Evolutionary conservation across 495 filamentous ascomycete species (phyloP).

Genomic region (Tuber borchii): DNA sequence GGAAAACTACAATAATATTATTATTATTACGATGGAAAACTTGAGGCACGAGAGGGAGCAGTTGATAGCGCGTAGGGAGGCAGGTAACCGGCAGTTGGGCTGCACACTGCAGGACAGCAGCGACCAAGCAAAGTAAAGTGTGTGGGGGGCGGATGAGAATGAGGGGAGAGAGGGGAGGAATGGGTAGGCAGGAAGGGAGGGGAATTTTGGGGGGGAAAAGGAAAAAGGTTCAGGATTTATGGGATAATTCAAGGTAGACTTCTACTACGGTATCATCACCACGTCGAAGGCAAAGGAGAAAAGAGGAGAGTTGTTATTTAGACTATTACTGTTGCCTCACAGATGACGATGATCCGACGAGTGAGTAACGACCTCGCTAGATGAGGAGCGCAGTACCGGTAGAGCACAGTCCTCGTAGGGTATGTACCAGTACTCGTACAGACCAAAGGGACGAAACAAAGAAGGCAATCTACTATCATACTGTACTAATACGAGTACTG

Average conservation of each 20-base stretch:
- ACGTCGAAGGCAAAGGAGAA: neutral
- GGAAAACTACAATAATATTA: neutral
- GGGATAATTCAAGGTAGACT: neutral
- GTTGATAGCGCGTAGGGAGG: neutral
- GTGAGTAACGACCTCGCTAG: neutral
- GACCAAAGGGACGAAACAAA: neutral
- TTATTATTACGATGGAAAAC: neutral
- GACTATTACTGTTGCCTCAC: neutral
- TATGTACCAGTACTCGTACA: neutral
- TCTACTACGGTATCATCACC: neutral
- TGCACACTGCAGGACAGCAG: slow-evolving; percentile 1
- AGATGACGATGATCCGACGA: neutral
- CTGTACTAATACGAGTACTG: too few species aligned
- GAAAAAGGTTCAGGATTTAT: neutral
- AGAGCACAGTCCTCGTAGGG: too few species aligned
- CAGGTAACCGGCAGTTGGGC: neutral
- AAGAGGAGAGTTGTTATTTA: neutral
- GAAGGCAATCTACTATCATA: neutral
- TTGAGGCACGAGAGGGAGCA: neutral
- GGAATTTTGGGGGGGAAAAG: neutral
- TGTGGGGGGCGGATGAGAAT: neutral
- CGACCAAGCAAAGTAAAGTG: neutral
- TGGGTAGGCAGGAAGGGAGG: neutral
- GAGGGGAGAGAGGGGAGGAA: neutral
- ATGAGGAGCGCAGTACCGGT: neutral